phyloP scores from a whole-genome alignment of 306 rosid species.

The Cucumis melo region DNA sequence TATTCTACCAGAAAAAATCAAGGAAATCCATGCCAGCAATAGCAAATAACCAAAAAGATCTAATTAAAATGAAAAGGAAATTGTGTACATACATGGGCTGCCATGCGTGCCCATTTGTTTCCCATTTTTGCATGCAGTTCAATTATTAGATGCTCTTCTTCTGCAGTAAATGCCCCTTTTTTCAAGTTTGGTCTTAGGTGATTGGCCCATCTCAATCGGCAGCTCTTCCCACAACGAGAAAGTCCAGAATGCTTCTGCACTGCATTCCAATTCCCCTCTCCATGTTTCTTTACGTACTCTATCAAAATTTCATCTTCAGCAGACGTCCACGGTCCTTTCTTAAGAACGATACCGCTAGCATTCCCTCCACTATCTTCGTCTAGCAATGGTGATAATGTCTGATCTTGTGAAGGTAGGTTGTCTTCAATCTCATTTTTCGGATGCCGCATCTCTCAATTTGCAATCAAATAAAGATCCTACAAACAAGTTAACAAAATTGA shows the following conservation, averaged over 20 bases:
- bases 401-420: conserved; percentile 29
- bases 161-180: conserved; percentile 77
- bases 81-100: conserved; percentile 58
- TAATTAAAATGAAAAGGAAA: conserved; percentile 4
- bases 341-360: conserved; percentile 26
- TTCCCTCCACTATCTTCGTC: conserved; percentile 48
- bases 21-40: neutral
- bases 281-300: conserved; percentile 80
- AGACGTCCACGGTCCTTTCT: conserved; percentile 98
- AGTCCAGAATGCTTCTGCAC: conserved; percentile 90
- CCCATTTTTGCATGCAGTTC: conserved; percentile 87
- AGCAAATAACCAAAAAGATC: neutral
- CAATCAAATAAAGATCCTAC: conserved; percentile 18
- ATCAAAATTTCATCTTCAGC: conserved; percentile 76
- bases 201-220: conserved; percentile 95
- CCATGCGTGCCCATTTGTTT: conserved; percentile 99
- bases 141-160: conserved; percentile 68
- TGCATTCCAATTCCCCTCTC: conserved; percentile 99
- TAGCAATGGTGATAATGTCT: conserved; percentile 24
- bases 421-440: conserved; percentile 42
- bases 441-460: conserved; percentile 37
- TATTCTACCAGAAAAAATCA: neutral
- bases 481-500: conserved; percentile 12
- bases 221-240: conserved; percentile 92
- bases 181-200: conserved; percentile 94